Evolutionary conservation across 2,329 filamentous ascomycete species (phyloP).

Genomic region (Chaetomium sp.): DNA sequence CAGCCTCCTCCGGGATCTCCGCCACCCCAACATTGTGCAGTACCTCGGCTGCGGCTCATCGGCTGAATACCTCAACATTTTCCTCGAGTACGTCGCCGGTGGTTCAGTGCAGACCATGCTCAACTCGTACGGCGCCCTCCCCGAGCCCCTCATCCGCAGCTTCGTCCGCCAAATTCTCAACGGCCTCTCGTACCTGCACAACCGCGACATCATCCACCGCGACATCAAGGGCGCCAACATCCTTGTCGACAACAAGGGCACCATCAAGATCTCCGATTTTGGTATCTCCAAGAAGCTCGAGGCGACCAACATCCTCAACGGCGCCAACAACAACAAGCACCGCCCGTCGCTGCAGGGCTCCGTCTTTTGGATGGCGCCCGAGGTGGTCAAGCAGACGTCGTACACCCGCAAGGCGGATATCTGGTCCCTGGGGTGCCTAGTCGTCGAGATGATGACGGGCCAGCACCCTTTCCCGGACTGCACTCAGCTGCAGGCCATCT

Average conservation of each 20-base stretch:
- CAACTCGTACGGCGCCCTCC: conserved; percentile 93
- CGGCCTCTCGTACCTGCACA: conserved; percentile 90
- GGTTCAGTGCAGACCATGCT: conserved; percentile 98
- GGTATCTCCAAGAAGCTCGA: conserved; percentile 98
- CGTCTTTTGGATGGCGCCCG: conserved; percentile 99
- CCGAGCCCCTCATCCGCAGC: conserved; percentile 90
- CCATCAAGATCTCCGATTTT: conserved; percentile 99
- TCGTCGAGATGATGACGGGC: conserved; percentile 99
- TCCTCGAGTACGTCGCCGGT: conserved; percentile 97
- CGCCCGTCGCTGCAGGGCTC: conserved; percentile 87
- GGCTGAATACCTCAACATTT: conserved; percentile 94
- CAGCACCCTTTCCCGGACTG: conserved; percentile 95
- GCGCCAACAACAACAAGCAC: conserved; percentile 67
- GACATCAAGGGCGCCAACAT: conserved; percentile 99
- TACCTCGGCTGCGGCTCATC: conserved; percentile 95
- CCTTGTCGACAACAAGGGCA: conserved; percentile 97
- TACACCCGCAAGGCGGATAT: conserved; percentile 99
- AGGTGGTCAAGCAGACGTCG: conserved; percentile 96
- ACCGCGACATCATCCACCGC: conserved; percentile 93
- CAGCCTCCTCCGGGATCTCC: conserved; percentile 85
- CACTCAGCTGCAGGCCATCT: conserved; percentile 95
- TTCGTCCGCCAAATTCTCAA: conserved; percentile 95
- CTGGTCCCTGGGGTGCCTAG: conserved; percentile 93
- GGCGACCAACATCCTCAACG: conserved; percentile 78
- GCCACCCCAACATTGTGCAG: conserved; percentile 96